phyloP scores from a whole-genome alignment of 805 yeast genomes.

The Yamadazyma takamatsuzukensis region DNA sequence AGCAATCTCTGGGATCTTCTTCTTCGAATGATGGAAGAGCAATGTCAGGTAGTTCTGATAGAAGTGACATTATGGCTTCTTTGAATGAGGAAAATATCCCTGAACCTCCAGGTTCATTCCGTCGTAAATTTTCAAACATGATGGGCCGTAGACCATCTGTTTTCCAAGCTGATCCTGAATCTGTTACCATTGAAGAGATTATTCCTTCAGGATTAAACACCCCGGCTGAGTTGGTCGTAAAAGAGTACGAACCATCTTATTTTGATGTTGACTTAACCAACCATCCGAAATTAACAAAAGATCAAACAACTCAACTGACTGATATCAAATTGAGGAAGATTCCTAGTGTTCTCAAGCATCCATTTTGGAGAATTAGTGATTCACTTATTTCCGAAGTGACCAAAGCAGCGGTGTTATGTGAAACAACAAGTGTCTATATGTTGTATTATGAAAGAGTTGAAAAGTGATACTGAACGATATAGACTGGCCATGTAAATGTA shows the following conservation, averaged over 20 bases:
- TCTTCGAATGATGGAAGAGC: constrained; percentile 9
- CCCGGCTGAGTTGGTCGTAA: constrained; percentile 39
- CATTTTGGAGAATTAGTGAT: constrained; percentile 88
- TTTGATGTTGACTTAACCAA: constrained; percentile 13
- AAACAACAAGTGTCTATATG: constrained; percentile 79
- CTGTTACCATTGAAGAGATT: constrained; percentile 34
- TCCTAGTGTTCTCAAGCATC: constrained; percentile 51
- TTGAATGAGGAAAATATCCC: constrained; percentile 16
- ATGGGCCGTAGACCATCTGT: constrained; percentile 42
- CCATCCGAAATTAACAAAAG: constrained; percentile 4
- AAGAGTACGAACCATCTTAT: constrained; percentile 26
- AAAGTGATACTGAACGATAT: no score
- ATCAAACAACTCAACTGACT: constrained; percentile 5
- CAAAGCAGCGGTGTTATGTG: constrained; percentile 55
- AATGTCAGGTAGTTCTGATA: constrained; percentile 8
- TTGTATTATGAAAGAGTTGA: constrained; percentile 69
- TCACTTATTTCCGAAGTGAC: constrained; percentile 61
- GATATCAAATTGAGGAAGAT: constrained; percentile 48
- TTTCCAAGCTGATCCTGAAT: constrained; percentile 35
- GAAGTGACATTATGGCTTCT: constrained; percentile 10
- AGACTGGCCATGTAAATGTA: no score
- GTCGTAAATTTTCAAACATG: constrained; percentile 33
- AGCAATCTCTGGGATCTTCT: constrained; percentile 8
- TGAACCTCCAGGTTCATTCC: constrained; percentile 25
- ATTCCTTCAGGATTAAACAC: constrained; percentile 37